Evolutionary conservation across 257 asterid genomes (phyloP).

Genomic region (Plantago ovata): DNA sequence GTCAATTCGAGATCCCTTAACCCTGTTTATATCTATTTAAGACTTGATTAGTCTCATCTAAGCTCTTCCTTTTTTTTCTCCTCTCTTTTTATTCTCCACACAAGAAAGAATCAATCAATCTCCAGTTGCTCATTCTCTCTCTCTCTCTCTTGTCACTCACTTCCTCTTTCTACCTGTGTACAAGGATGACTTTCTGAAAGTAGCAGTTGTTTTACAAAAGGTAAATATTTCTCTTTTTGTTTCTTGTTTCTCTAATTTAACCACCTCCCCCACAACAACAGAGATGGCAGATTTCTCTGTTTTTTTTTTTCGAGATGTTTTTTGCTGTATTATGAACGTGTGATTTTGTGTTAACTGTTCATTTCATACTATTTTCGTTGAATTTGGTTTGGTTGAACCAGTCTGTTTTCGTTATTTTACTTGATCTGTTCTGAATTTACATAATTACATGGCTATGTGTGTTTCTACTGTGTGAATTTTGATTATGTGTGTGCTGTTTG

Average conservation of each 20-base stretch:
- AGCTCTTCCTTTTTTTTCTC: slow-evolving; percentile 18
- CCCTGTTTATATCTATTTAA: slow-evolving; percentile 28
- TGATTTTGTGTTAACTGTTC: no score
- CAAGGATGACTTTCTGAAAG: slow-evolving; percentile 17
- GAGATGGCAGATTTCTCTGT: slow-evolving; percentile 16
- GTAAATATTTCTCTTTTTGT: slow-evolving; percentile 24
- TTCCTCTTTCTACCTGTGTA: slow-evolving; percentile 21
- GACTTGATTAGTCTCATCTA: slow-evolving; percentile 13
- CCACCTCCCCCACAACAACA: no score
- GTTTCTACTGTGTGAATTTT: neutral
- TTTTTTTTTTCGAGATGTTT: neutral
- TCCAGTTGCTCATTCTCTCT: slow-evolving; percentile 1
- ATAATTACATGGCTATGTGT: no score
- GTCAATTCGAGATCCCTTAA: slow-evolving; percentile 17
- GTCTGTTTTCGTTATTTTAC: no score
- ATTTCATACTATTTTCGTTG: no score
- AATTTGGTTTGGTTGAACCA: no score
- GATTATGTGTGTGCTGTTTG: no score
- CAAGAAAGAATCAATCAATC: neutral
- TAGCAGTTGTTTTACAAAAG: slow-evolving; percentile 24
- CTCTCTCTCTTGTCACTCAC: slow-evolving; percentile 15
- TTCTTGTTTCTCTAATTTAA: neutral
- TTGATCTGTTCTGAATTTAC: no score
- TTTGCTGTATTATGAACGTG: no score
- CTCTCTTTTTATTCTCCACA: slow-evolving; percentile 1